Evolutionary conservation across 495 filamentous ascomycete species (phyloP), one percentile per base, ranked within the genome.

Genomic region (Peziza echinospora): DNA sequence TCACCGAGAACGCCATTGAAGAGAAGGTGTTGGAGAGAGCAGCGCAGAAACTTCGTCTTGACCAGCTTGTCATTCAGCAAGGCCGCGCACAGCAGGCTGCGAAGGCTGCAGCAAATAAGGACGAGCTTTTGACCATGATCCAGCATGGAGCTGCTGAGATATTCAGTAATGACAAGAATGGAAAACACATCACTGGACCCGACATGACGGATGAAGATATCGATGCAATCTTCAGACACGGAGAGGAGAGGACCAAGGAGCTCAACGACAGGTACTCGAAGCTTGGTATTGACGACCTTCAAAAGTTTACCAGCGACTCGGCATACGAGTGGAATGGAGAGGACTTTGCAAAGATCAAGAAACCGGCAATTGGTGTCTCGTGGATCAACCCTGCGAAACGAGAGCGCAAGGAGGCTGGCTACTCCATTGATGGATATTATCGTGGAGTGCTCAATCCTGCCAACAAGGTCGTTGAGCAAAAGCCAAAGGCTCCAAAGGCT

Each of bases 321-420:
- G 80, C 86, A 0, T 99, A 99, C 50, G 87, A 96, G 58, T 99
- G 91, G 91, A 96, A 99, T 51, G 91, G 91, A 23, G 77, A 94
- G 60, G 82, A 85, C 54, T 99, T 96, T 55, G 82, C 84, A 5
- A 71, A 68, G n/a, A 68, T 72, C 40, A 74, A 77, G 45, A 93
- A 92, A 66, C 94, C 93, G 57, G 87, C 93, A 39, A 82, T 99
- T 49, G 84, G 84, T 28, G 71, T 93, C 24, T 91, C 69, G 58
- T 99, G 91, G 91, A 99, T 99, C 66, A 93, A 99, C 56, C 91
- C 91, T 2, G 77, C 89, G 17, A 99, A 96, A 68, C 86, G 91
- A 54, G 91, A 99, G 64, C 81, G 91, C 45, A 99, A 96, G 64
- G 89, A 99, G 59, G 83, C 93, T 60, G 80, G 81, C 23, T 99